These are phyloP conservation scores for Musa acuminata DNA, from an alignment of 176 grass and related monocot genomes.

Conservation along the genomic window DNA sequence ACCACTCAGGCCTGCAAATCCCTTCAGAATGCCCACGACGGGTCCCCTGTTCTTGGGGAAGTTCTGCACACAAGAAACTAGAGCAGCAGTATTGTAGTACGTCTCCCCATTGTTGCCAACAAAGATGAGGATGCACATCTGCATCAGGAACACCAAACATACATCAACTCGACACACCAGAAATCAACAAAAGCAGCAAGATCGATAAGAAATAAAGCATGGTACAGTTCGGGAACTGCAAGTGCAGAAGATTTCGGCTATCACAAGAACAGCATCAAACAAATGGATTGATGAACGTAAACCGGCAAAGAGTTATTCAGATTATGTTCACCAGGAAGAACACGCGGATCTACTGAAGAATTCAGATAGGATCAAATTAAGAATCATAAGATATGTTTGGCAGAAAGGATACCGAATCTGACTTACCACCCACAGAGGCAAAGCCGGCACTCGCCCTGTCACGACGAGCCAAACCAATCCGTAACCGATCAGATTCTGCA, in stretches of 20 bases:
- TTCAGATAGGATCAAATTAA: too few species aligned
- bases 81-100: constrained; percentile 80
- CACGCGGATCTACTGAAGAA: too few species aligned
- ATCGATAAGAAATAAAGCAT: too few species aligned
- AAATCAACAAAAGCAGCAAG: too few species aligned
- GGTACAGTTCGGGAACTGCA: too few species aligned
- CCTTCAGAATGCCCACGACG: constrained; percentile 81
- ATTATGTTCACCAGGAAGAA: too few species aligned
- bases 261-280: too few species aligned
- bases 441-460: constrained; percentile 35
- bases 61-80: constrained; percentile 33
- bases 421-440: constrained; percentile 66
- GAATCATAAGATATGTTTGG: too few species aligned
- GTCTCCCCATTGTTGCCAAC: constrained; percentile 22
- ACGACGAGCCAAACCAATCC: constrained; percentile 81
- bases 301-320: too few species aligned
- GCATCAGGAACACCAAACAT: neutral
- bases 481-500: constrained; percentile 71
- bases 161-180: neutral
- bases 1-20: constrained; percentile 26
- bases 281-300: too few species aligned
- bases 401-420: too few species aligned
- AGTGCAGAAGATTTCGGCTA: too few species aligned
- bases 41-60: constrained; percentile 63
- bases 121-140: constrained; percentile 90